These are phyloP conservation scores for Cerrena zonata DNA, from an alignment of 1,284 basidiomycete genomes.

Conservation along the genomic window DNA sequence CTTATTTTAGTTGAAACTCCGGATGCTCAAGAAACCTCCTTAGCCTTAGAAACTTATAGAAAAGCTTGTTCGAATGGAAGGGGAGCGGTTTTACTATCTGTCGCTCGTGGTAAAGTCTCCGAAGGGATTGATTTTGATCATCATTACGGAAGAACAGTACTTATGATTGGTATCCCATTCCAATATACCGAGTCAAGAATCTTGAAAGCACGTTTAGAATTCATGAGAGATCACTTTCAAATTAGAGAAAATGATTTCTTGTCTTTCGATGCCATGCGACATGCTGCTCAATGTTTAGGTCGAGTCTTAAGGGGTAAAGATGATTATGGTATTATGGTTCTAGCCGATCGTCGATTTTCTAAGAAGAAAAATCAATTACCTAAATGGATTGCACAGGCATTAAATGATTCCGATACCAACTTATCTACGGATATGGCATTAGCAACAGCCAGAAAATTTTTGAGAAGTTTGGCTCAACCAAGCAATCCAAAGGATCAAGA, in stretches of 20 bases:
- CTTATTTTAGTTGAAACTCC: conserved; percentile 99
- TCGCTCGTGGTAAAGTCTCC: conserved; percentile 97
- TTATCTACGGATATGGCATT: conserved; percentile 98
- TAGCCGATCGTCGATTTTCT: conserved; percentile 94
- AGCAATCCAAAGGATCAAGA: conserved; percentile 93
- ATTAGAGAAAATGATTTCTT: conserved; percentile 98
- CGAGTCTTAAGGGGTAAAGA: conserved; percentile 97
- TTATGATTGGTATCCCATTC: conserved; percentile 99
- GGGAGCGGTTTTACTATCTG: conserved; percentile 92
- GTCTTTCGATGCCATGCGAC: conserved; percentile 99
- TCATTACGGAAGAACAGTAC: conserved; percentile 96
- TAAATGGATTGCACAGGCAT: conserved; percentile 99
- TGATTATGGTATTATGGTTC: conserved; percentile 99
- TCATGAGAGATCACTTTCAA: conserved; percentile 95
- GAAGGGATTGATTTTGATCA: conserved; percentile 99
- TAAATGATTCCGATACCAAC: conserved; percentile 94
- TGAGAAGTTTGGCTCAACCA: conserved; percentile 96
- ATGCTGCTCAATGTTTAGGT: conserved; percentile 97
- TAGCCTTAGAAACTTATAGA: conserved; percentile 95
- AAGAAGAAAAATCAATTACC: conserved; percentile 97
- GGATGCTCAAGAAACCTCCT: conserved; percentile 97
- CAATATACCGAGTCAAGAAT: conserved; percentile 99
- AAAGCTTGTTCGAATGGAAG: conserved; percentile 84
- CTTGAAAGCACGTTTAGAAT: conserved; percentile 93
- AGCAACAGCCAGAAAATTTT: conserved; percentile 91